Conservation (phyloP, 345 rosid species). For the Odontarrhena argentea region DNA sequence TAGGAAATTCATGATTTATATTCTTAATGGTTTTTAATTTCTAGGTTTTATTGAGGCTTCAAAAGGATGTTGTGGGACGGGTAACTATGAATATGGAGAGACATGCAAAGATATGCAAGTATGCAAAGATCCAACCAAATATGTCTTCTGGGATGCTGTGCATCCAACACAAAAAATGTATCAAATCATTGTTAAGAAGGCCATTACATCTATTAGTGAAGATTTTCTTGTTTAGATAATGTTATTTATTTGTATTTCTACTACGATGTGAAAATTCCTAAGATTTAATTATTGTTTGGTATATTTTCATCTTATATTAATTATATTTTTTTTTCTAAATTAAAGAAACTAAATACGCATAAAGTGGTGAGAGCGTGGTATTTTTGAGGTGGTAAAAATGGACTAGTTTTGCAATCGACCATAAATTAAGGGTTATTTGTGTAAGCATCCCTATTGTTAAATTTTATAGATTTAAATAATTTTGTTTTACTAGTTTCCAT, state of each 20-base stretch:
- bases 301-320: no score
- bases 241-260: background rate
- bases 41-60: constrained; percentile 59
- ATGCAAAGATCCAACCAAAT: constrained; percentile 63
- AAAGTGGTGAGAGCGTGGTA: no score
- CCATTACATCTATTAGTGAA: constrained; percentile 44
- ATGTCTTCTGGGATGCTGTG: constrained; percentile 81
- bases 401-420: no score
- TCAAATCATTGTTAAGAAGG: constrained; percentile 55
- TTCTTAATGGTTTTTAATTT: background rate
- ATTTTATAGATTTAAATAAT: no score
- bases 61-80: constrained; percentile 84
- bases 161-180: constrained; percentile 86
- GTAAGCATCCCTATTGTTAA: no score
- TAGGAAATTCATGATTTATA: background rate
- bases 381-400: no score
- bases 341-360: no score
- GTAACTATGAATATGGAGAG: constrained; percentile 67
- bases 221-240: constrained; percentile 37
- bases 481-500: no score
- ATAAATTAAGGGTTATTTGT: no score
- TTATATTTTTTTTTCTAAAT: no score
- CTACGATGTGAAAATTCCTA: background rate
- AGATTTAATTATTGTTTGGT: no score
- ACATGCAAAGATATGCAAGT: constrained; percentile 65